A percentile compares a stretch with the other conserved stretches of the same genome.
These are phyloP conservation scores for Tricholoma saponaceum DNA, from an alignment of 768 basidiomycete genomes.

Conservation along the genomic window DNA sequence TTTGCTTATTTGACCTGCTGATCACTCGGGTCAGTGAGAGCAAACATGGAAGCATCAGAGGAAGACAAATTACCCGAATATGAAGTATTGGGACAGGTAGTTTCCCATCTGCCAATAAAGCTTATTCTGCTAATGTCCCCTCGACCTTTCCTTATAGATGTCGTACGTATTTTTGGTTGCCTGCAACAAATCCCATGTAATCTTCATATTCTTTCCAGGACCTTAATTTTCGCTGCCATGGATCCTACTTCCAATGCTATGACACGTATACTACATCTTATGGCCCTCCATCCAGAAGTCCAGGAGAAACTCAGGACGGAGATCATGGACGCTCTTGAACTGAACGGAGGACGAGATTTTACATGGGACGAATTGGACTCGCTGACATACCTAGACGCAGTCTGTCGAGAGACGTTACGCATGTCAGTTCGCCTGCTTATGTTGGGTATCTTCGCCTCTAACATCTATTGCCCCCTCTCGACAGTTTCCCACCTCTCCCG, in stretches of 20 bases:
- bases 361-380: conserved; percentile 32
- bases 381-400: conserved; percentile 33
- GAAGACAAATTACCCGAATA: conserved; percentile 28
- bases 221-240: no score
- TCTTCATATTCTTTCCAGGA: no score
- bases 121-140: no score
- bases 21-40: no score
- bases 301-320: conserved; percentile 34
- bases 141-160: conserved; percentile 7
- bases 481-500: not conserved
- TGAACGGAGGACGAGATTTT: conserved; percentile 19
- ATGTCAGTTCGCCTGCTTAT: not conserved
- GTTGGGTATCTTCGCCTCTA: not conserved
- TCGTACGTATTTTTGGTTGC: no score
- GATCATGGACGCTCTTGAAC: conserved; percentile 19
- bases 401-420: conserved; percentile 25
- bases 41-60: no score
- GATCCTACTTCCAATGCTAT: conserved; percentile 16
- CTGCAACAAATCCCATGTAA: no score
- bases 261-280: conserved; percentile 28
- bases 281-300: conserved; percentile 24
- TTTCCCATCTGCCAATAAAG: no score
- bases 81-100: conserved; percentile 11
- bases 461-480: not conserved
- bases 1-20: no score